Percentiles rank a stretch among this genome's conserved stretches.
These are phyloP conservation scores for Fonsecaea nubica DNA, from an alignment of 2,329 filamentous ascomycete genomes.

Conservation along the genomic window DNA sequence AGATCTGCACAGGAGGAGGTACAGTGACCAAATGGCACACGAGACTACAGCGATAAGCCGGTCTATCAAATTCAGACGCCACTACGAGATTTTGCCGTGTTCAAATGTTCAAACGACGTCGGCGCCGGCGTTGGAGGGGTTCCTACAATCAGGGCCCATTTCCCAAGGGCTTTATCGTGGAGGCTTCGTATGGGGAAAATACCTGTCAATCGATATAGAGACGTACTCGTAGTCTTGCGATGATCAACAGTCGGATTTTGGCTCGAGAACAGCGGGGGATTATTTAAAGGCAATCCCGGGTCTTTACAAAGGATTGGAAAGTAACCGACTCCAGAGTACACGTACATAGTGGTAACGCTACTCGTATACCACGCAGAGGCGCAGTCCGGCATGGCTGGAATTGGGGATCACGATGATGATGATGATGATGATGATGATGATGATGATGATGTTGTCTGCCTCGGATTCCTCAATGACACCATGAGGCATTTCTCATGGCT, in stretches of 20 bases:
- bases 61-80: not conserved
- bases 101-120: not conserved
- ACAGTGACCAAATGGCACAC: not conserved
- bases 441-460: not conserved
- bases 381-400: not conserved
- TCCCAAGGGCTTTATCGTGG: too few species aligned
- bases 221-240: not conserved
- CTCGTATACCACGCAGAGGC: not conserved
- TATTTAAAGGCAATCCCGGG: not conserved
- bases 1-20: not conserved
- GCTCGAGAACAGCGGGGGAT: too few species aligned
- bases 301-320: not conserved
- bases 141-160: too few species aligned
- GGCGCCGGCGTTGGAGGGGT: not conserved
- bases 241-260: too few species aligned
- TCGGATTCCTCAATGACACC: not conserved
- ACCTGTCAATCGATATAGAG: not conserved
- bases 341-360: too few species aligned
- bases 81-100: not conserved
- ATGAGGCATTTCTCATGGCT: slow-evolving; percentile 3
- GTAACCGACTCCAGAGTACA: not conserved
- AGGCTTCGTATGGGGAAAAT: not conserved
- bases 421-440: not conserved
- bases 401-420: not conserved
- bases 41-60: not conserved